These are phyloP conservation scores for Tulasnella sp. DNA, from an alignment of 768 basidiomycete species.

Conservation along the genomic window DNA sequence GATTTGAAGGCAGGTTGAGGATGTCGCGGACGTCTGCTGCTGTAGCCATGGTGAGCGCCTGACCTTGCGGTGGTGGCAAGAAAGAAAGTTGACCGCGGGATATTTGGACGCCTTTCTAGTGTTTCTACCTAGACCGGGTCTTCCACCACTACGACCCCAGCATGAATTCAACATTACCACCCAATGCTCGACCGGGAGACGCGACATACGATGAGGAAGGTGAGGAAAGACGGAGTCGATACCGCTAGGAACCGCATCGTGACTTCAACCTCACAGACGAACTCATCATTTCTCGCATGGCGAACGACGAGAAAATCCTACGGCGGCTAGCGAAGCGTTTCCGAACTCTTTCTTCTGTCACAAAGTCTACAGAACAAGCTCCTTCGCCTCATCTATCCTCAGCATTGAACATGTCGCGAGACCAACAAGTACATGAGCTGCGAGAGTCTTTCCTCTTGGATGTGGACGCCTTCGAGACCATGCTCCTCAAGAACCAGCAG, in stretches of 20 bases:
- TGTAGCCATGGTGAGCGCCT: conserved; percentile 10
- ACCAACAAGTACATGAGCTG: conserved; percentile 44
- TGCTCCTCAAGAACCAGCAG: conserved; percentile 67
- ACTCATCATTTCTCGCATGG: conserved; percentile 69
- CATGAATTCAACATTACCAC: neutral
- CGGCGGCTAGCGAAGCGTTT: conserved; percentile 74
- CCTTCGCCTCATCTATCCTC: conserved; percentile 20
- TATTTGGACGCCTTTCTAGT: neutral
- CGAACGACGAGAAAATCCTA: conserved; percentile 69
- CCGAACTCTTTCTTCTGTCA: conserved; percentile 31
- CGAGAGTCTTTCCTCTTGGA: conserved; percentile 71
- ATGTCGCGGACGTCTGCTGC: conserved; percentile 79
- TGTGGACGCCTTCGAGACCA: conserved; percentile 60
- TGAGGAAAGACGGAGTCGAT: conserved; percentile 13
- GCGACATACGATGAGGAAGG: conserved; percentile 20
- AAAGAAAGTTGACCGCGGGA: neutral
- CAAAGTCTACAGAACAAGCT: conserved; percentile 34
- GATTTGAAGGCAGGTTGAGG: conserved; percentile 47
- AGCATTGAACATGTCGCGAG: conserved; percentile 23
- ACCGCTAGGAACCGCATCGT: neutral
- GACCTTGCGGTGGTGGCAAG: neutral
- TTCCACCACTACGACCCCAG: neutral
- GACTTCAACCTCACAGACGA: conserved; percentile 38
- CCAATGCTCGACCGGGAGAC: neutral
- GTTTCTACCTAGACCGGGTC: neutral